phyloP scores from a whole-genome alignment of 1,284 basidiomycete species.

The Ganoderma leucocontextum region DNA sequence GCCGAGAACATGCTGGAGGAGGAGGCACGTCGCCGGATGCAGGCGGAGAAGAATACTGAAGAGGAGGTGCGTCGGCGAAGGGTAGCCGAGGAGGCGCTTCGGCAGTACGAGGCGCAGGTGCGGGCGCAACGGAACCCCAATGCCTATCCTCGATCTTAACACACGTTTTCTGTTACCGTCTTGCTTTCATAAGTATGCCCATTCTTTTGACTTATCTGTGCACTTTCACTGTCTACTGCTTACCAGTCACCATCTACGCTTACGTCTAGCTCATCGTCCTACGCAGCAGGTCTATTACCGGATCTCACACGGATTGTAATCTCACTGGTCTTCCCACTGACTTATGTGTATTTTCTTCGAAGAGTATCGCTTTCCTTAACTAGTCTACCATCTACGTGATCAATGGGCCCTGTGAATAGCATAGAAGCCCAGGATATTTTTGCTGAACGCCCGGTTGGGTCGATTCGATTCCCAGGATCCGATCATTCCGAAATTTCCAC shows the following conservation, averaged over 20 bases:
- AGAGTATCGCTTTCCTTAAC: constrained; percentile 24
- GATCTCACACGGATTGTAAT: constrained; percentile 30
- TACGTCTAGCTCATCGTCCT: constrained; percentile 14
- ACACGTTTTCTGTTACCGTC: constrained; percentile 11
- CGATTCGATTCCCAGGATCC: neutral
- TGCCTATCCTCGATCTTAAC: constrained; percentile 33
- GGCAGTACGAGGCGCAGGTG: constrained; percentile 36
- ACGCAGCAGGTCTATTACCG: constrained; percentile 22
- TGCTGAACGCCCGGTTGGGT: neutral
- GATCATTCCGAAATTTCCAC: neutral
- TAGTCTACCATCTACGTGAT: constrained; percentile 18
- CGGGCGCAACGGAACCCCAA: constrained; percentile 36
- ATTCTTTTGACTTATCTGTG: constrained; percentile 2
- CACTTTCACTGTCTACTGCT: constrained; percentile 6
- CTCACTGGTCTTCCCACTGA: constrained; percentile 22
- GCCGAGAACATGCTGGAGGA: constrained; percentile 66
- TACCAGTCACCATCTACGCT: constrained; percentile 9
- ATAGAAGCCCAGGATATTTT: constrained; percentile 7
- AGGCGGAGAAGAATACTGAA: constrained; percentile 61
- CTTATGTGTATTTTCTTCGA: constrained; percentile 29
- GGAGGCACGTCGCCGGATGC: constrained; percentile 62
- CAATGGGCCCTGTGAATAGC: constrained; percentile 17
- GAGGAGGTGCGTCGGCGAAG: constrained; percentile 59
- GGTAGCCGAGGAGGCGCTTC: constrained; percentile 58
- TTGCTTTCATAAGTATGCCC: constrained; percentile 13